Conservation (phyloP, 371 early-diverging fungal species). For the Apophysomyces variabilis region DNA sequence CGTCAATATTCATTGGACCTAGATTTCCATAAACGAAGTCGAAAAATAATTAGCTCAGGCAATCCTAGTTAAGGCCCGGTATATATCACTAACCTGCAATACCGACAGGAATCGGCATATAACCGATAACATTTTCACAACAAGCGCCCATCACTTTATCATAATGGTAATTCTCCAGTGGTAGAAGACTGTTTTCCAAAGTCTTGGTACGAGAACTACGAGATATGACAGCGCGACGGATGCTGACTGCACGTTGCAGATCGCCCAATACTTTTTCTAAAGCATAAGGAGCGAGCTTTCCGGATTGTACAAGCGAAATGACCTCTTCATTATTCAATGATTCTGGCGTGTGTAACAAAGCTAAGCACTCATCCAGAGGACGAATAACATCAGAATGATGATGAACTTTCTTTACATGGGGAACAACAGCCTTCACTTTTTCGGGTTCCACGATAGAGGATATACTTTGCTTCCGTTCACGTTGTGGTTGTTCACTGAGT, state of each 20-base stretch:
- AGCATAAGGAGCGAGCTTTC: constrained; percentile 81
- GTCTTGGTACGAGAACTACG: constrained; percentile 67
- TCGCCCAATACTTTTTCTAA: constrained; percentile 83
- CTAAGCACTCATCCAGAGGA: constrained; percentile 61
- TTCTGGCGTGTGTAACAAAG: constrained; percentile 56
- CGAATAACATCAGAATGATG: constrained; percentile 29
- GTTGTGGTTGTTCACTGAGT: constrained; percentile 6
- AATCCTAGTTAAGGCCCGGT: neutral
- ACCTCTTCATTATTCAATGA: constrained; percentile 76
- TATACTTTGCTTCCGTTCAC: constrained; percentile 10
- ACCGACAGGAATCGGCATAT: constrained; percentile 93
- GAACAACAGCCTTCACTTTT: constrained; percentile 2
- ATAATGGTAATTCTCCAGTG: constrained; percentile 87
- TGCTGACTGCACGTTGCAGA: constrained; percentile 79
- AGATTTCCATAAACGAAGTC: neutral
- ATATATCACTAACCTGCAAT: constrained; percentile 61
- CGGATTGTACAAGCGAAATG: constrained; percentile 68
- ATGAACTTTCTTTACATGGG: constrained; percentile 18
- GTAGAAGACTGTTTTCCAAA: constrained; percentile 69
- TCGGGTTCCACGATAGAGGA: neutral
- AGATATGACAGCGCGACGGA: constrained; percentile 79
- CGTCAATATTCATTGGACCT: constrained; percentile 86
- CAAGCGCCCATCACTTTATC: constrained; percentile 89
- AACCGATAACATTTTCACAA: constrained; percentile 97
- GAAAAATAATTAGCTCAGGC: neutral